Evolutionary conservation across 139 green algal genomes (phyloP).

Genomic region (Tetraselmis striata): DNA sequence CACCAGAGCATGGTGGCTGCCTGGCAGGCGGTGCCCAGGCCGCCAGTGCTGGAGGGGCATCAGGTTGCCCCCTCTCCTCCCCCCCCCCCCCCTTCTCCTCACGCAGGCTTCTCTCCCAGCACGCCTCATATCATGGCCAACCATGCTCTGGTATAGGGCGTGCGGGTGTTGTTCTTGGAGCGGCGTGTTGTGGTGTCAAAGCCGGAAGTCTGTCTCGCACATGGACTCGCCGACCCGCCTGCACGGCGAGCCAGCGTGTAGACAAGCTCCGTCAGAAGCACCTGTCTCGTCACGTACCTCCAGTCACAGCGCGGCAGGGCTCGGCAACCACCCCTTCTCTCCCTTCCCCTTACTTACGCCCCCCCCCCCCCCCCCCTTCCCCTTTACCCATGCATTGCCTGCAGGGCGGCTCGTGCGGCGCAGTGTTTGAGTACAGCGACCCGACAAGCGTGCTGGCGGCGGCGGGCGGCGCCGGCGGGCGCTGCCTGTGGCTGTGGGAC

Average conservation of each 20-base stretch:
- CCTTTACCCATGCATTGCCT: no score
- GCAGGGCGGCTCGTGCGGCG: neutral
- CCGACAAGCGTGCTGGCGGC: constrained; percentile 23
- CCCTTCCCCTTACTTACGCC: no score
- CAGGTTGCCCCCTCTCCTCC: no score
- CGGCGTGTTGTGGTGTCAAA: no score
- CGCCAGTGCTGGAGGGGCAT: constrained; percentile 26
- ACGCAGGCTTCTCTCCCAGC: constrained; percentile 1
- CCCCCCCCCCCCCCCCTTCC: no score
- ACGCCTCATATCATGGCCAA: neutral
- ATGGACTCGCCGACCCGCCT: constrained; percentile 9
- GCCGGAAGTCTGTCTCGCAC: no score
- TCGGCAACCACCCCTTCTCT: no score
- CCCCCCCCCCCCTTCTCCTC: neutral
- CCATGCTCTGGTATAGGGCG: constrained; percentile 6
- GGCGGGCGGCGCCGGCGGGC: constrained; percentile 22
- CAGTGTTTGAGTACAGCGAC: constrained; percentile 25
- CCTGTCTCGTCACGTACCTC: no score
- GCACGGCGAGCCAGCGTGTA: constrained; percentile 14
- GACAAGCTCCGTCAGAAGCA: no score
- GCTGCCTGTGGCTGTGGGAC: constrained; percentile 43
- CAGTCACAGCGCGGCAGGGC: no score
- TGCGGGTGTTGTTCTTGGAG: no score
- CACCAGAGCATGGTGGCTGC: constrained; percentile 59
- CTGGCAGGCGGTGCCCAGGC: constrained; percentile 50